Percentiles rank a stretch among this genome's conserved stretches.
phyloP scores from a whole-genome alignment of 768 basidiomycete genomes.

The Boletellus sp. region DNA sequence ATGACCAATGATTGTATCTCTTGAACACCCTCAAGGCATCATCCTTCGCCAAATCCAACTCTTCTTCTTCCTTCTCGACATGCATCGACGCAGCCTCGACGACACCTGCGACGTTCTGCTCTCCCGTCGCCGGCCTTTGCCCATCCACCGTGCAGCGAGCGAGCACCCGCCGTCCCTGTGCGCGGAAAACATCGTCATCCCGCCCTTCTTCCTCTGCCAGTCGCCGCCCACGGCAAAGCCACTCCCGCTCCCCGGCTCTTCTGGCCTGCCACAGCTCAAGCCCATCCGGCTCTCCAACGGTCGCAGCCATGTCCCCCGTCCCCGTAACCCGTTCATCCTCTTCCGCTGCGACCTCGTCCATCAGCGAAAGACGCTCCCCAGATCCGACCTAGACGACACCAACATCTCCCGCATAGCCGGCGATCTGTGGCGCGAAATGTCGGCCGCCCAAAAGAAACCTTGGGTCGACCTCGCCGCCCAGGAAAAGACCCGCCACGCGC shows the following conservation, averaged over 20 bases:
- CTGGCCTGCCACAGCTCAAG: conserved; percentile 16
- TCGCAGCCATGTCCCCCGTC: conserved; percentile 58
- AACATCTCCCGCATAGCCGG: conserved; percentile 69
- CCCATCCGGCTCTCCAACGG: conserved; percentile 15
- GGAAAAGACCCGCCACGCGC: conserved; percentile 44
- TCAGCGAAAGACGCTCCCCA: conserved; percentile 51
- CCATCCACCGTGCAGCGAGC: conserved; percentile 8
- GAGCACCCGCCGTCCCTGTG: conserved; percentile 7
- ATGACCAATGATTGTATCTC: no score
- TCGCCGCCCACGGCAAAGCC: conserved; percentile 12
- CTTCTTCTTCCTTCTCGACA: conserved; percentile 19
- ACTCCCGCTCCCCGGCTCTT: conserved; percentile 27
- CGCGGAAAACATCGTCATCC: conserved; percentile 6
- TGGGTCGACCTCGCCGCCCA: conserved; percentile 49
- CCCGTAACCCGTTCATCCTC: conserved; percentile 76
- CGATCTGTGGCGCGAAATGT: conserved; percentile 60
- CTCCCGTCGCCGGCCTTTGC: conserved; percentile 16
- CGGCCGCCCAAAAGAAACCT: conserved; percentile 39
- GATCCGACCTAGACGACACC: conserved; percentile 60
- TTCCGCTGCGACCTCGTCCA: conserved; percentile 72
- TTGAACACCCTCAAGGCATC: no score
- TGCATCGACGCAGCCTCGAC: conserved; percentile 30
- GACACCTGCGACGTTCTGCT: conserved; percentile 29
- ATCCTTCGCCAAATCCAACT: background rate
- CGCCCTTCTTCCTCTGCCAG: conserved; percentile 6